Conservation (phyloP, 805 yeast species). For the Ogataea pignaliae region DNA sequence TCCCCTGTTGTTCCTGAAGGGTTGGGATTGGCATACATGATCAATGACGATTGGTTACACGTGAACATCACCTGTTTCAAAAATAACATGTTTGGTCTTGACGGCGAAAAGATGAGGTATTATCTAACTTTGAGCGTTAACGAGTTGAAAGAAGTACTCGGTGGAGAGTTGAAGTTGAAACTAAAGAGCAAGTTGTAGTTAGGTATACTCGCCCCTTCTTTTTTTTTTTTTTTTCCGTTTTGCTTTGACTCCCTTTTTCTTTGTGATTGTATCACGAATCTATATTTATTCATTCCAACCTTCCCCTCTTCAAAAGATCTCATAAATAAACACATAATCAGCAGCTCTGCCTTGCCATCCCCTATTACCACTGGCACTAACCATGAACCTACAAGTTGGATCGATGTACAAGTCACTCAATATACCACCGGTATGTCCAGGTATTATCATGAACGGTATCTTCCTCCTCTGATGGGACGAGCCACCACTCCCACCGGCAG, state of each 20-base stretch:
- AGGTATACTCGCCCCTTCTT: background rate
- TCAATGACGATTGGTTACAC: constrained; percentile 79
- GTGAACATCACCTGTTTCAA: constrained; percentile 77
- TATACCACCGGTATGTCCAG: constrained; percentile 95
- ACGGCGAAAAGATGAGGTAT: constrained; percentile 54
- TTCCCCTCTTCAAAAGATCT: constrained; percentile 46
- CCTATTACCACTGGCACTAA: constrained; percentile 89
- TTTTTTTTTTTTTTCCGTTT: background rate
- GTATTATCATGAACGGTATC: constrained; percentile 82
- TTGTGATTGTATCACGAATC: background rate
- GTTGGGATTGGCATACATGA: constrained; percentile 89
- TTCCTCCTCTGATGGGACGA: constrained; percentile 26
- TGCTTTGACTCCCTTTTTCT: background rate
- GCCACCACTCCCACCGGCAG: background rate
- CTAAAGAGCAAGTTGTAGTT: background rate
- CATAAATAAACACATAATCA: constrained; percentile 79
- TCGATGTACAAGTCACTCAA: constrained; percentile 76
- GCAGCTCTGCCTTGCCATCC: constrained; percentile 90
- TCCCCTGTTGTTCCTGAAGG: constrained; percentile 94
- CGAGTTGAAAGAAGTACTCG: constrained; percentile 67
- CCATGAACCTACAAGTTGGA: constrained; percentile 81
- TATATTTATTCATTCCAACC: background rate
- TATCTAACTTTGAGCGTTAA: constrained; percentile 75
- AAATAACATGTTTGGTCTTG: constrained; percentile 51
- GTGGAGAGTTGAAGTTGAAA: background rate